Base-by-base conservation (phyloP, 2,329 filamentous ascomycete genomes). In the Scleromitrula shiraiana region DNA sequence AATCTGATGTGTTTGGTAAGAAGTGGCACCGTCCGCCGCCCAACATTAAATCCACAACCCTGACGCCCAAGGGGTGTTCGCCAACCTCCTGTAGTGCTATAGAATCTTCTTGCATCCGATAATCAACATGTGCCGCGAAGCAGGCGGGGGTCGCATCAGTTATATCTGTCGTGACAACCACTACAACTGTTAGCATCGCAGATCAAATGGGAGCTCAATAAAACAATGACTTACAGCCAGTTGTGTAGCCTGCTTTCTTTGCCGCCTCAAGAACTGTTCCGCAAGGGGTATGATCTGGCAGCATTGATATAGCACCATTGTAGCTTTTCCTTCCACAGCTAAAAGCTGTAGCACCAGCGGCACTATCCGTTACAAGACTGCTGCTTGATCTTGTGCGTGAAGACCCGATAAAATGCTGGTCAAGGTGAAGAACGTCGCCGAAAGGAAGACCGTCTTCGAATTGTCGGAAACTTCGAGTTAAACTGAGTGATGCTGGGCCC, bases 111-210 rank as follows among this genome's bases (percentile, higher is more conserved):
- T 95, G 87, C 51, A 75, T 70, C 41, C 93, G 80, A 55, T 80
- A 72, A 53, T 88, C 81, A 14, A 89, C 93, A 64, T 97, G 93
- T 39, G 87, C 82, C 4, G 88, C 89, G 65, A 98, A 98, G 67
- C 88, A 95, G 2, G 93, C 93, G 0, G 93, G 93, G 2, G 93
- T 98, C 4, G 93, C 93, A 70, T 98, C 93, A 4, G 93, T 96
- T 53, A 97, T 81, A 53, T 91, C 80, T 0, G 93, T 98, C 0
- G 93, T 98, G 24, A 96, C 93, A 2, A 97, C 93, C 55, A 98
- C 68, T 0, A 29, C 2, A 29, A 19, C 20, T 6, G 22, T 48
- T 14, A 48, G 45, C 27, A 29, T 19, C 35, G 15, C 39, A 4
- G 8, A 38, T 8, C 5, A 22, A 14, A 38, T 22, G 19, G 17